Base-by-base conservation (phyloP, 2,329 filamentous ascomycete species). In the Colletotrichum truncatum region DNA sequence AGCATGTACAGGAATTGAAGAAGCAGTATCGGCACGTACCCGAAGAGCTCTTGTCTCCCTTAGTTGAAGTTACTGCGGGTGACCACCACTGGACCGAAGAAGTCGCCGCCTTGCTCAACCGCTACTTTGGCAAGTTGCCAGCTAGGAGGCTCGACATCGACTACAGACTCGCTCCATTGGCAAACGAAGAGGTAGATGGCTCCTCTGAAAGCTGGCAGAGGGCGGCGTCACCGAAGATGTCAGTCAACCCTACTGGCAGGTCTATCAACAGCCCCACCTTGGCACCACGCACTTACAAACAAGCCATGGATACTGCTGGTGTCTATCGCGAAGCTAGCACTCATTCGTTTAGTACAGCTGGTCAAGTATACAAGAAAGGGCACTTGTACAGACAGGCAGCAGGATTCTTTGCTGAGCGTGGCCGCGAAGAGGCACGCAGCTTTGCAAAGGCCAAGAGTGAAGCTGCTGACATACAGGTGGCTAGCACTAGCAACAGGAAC, bases 321-420 rank as follows among this genome's bases (percentile, higher is more conserved):
- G 69, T 74, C 12, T 70, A 61, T 9, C 73, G 73, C 12, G 71
- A 73, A 28, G 68, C 70, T 12, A 71, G 75, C 34, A 68, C 73
- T 30, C 74, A 74, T 8, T 75, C 78, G 1, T 76, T 72, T 58
- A 68, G 73, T 6, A 77, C 80, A 0, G 84, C 83, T 0, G 71
- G 78, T 1, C 74, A 79, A 4, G 77, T 84, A 21, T 78, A 74
- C 62, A 80, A 79, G 32, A 80, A 80, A 14, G 84, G 85, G 21
- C 89, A 86, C 70, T 80, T 95, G 3, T 94, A 92, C 81, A 87
- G 89, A 21, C 91, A 90, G 62, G 94, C 88, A 1, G 93, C 93
- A 8, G 88, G 85, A 0, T 92, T 93, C 74, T 97, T 97, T 75
- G 85, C 89, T 1, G 87, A 92, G 54, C 81, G 91, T 10, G 91